A percentile compares a stretch with the other conserved stretches of the same genome.
phyloP scores from a whole-genome alignment of 1,284 basidiomycete genomes.

The Cutaneotrichosporon sp. region DNA sequence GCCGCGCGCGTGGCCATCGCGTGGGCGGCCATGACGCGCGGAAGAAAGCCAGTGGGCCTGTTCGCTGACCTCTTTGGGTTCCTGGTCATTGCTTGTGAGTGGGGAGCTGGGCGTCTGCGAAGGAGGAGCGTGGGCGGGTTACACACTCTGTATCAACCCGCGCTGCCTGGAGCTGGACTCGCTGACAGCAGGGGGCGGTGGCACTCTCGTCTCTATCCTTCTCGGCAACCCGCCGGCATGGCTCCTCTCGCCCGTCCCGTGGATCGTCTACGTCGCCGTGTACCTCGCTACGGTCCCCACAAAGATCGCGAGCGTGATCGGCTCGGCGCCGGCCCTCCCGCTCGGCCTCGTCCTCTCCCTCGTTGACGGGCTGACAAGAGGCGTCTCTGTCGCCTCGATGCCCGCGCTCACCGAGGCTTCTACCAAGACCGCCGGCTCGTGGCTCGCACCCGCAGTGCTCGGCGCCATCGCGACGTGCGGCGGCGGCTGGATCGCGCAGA shows the following conservation, averaged over 20 bases:
- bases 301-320: conserved; percentile 30
- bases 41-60: conserved; percentile 21
- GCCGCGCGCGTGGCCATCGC: conserved; percentile 38
- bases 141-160: background rate
- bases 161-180: background rate
- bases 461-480: conserved; percentile 36
- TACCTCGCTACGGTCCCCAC: conserved; percentile 40
- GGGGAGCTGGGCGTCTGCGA: too few species aligned
- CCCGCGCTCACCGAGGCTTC: conserved; percentile 16
- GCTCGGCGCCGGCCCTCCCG: conserved; percentile 31
- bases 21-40: conserved; percentile 40
- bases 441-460: conserved; percentile 38
- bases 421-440: conserved; percentile 1
- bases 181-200: conserved; percentile 44
- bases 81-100: conserved; percentile 46
- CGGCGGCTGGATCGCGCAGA: conserved; percentile 41
- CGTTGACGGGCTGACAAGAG: conserved; percentile 42
- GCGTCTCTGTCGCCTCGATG: conserved; percentile 34
- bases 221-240: conserved; percentile 45
- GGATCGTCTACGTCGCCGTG: conserved; percentile 40
- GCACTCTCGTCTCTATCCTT: conserved; percentile 39
- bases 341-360: conserved; percentile 32
- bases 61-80: conserved; percentile 41
- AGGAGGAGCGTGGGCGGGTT: too few species aligned
- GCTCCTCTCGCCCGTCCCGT: conserved; percentile 43